Evolutionary conservation across 2,329 filamentous ascomycete species (phyloP).

Genomic region (Rutstroemia sydowiana): DNA sequence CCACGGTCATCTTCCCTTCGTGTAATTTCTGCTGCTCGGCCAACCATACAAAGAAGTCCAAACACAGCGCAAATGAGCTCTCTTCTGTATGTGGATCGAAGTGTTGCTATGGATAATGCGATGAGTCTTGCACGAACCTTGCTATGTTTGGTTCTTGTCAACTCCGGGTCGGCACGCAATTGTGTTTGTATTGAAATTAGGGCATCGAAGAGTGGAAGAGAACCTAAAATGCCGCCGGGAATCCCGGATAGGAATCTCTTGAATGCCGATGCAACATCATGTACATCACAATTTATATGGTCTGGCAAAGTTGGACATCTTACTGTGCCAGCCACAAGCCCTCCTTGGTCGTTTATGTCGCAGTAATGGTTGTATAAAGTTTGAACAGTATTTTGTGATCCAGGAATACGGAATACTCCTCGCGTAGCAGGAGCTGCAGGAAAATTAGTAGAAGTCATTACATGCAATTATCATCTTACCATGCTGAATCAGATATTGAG

Average conservation of each 20-base stretch:
- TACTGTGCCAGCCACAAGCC: constrained; percentile 48
- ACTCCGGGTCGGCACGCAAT: constrained; percentile 44
- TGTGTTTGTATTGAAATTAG: constrained; percentile 54
- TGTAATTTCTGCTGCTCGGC: constrained; percentile 46
- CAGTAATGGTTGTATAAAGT: constrained; percentile 59
- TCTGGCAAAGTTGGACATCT: constrained; percentile 50
- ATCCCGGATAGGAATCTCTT: constrained; percentile 57
- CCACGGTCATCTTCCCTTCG: constrained; percentile 45
- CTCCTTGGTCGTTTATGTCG: constrained; percentile 39
- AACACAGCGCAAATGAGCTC: constrained; percentile 62
- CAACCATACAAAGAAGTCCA: constrained; percentile 55
- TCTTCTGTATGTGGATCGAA: constrained; percentile 52
- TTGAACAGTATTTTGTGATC: constrained; percentile 46
- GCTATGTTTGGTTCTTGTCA: constrained; percentile 45
- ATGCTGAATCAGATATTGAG: constrained; percentile 55
- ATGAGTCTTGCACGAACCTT: constrained; percentile 57
- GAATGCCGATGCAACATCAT: constrained; percentile 62
- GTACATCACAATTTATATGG: constrained; percentile 51
- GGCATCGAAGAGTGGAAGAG: constrained; percentile 52
- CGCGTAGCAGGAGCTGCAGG: constrained; percentile 34
- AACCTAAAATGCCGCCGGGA: constrained; percentile 60
- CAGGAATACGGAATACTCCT: constrained; percentile 57
- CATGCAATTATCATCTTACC: constrained; percentile 34
- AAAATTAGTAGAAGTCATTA: constrained; percentile 12
- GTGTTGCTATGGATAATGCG: constrained; percentile 52